A percentile compares a stretch with the other conserved stretches of the same genome.
Conservation (phyloP, 163 green algal genomes). For the Prototheca stagnorum region DNA sequence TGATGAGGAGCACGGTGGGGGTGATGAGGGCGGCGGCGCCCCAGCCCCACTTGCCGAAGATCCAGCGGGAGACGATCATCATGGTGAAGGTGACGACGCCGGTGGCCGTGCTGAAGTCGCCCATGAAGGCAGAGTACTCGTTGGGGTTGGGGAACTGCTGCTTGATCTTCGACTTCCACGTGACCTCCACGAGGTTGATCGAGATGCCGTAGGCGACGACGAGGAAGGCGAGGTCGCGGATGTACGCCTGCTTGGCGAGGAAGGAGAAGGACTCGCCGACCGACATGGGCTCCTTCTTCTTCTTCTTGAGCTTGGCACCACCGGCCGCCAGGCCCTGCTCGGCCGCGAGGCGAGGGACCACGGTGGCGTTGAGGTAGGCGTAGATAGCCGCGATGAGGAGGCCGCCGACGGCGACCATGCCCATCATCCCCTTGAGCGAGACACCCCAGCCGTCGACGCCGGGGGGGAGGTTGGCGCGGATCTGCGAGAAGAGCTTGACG, state of each 20-base stretch:
- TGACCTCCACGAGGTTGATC: constrained; percentile 99
- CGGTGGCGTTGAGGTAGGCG: constrained; percentile 62
- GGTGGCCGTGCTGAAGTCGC: constrained; percentile 89
- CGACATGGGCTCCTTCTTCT: constrained; percentile 77
- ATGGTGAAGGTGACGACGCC: constrained; percentile 88
- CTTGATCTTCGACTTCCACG: constrained; percentile 99
- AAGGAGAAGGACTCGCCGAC: constrained; percentile 89
- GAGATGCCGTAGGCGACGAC: constrained; percentile 95
- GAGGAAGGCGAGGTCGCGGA: constrained; percentile 84
- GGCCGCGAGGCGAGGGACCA: constrained; percentile 44
- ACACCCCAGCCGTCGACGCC: constrained; percentile 93
- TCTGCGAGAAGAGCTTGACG: constrained; percentile 79
- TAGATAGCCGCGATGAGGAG: constrained; percentile 70
- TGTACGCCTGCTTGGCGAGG: constrained; percentile 88
- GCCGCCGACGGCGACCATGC: constrained; percentile 83
- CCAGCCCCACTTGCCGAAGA: constrained; percentile 95
- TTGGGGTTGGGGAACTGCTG: constrained; percentile 98
- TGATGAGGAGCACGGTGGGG: constrained; percentile 83
- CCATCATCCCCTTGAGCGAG: constrained; percentile 92
- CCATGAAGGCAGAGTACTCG: constrained; percentile 97
- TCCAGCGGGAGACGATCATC: constrained; percentile 87
- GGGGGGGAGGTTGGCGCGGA: constrained; percentile 77
- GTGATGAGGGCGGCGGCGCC: constrained; percentile 86
- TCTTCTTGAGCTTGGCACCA: constrained; percentile 45
- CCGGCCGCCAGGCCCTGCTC: background rate